A percentile compares a stretch with the other conserved stretches of the same genome.
Evolutionary conservation across 164 flowering plant genomes (phyloP).

Genomic region (Vitis riparia): DNA sequence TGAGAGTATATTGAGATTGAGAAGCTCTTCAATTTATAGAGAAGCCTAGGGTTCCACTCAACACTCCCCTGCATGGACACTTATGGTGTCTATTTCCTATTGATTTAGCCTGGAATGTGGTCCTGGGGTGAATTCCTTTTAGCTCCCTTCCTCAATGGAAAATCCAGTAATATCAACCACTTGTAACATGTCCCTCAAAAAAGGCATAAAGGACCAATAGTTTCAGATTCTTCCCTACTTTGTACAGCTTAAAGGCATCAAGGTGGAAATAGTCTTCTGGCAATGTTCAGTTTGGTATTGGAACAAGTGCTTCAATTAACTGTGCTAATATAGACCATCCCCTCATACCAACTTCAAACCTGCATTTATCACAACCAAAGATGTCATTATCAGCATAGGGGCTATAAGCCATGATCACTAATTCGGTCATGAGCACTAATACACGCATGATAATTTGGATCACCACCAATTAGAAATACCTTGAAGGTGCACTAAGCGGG

Average conservation of each 20-base stretch:
- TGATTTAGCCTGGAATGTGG: neutral
- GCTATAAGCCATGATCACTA: neutral
- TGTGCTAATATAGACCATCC: too few species aligned
- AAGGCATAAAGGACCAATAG: neutral
- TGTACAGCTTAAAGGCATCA: neutral
- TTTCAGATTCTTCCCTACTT: neutral
- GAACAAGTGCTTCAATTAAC: too few species aligned
- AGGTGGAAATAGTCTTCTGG: neutral
- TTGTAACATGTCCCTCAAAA: neutral
- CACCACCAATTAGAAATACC: neutral
- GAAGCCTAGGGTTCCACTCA: neutral
- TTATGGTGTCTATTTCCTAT: neutral
- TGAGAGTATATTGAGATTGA: neutral
- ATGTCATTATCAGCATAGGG: neutral
- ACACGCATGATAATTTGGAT: neutral
- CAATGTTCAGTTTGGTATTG: too few species aligned
- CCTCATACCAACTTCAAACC: too few species aligned
- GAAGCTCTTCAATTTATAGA: conserved; percentile 17
- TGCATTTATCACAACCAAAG: too few species aligned
- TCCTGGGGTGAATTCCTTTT: neutral
- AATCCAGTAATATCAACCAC: neutral
- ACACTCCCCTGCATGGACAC: too few species aligned
- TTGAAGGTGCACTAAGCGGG: neutral
- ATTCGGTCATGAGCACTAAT: neutral
- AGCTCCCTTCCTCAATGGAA: neutral